Evolutionary conservation across 257 asterid genomes (phyloP).

Genomic region (Craterostigma plantagineum): DNA sequence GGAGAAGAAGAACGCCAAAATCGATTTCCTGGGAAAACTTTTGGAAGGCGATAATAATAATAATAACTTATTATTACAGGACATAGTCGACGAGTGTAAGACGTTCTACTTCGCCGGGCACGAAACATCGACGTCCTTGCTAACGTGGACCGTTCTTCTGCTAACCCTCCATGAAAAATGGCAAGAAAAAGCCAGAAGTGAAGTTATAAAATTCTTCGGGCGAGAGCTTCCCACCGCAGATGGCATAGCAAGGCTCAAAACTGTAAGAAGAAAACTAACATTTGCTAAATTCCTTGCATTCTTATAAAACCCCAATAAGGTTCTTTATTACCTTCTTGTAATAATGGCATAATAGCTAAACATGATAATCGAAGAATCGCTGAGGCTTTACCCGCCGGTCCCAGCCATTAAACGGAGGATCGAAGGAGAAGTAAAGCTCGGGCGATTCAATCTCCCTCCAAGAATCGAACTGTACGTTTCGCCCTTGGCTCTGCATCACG

Average conservation of each 20-base stretch:
- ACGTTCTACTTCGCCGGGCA: slow-evolving; percentile 69
- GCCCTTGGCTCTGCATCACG: slow-evolving; percentile 45
- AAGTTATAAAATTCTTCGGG: slow-evolving; percentile 22
- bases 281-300: too few relatives aligned
- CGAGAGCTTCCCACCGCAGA: slow-evolving; percentile 23
- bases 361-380: slow-evolving; percentile 42
- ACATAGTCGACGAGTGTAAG: slow-evolving; percentile 64
- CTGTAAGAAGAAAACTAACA: slow-evolving; percentile 26
- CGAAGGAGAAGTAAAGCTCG: slow-evolving; percentile 18
- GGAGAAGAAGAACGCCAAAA: too few relatives aligned
- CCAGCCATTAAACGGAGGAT: slow-evolving; percentile 34
- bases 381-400: slow-evolving; percentile 58
- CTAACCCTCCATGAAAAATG: slow-evolving; percentile 37
- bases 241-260: slow-evolving; percentile 27
- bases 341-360: slow-evolving; percentile 31
- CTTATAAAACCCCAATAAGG: too few relatives aligned
- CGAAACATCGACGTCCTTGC: slow-evolving; percentile 44
- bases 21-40: too few relatives aligned
- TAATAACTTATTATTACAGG: slow-evolving; percentile 3
- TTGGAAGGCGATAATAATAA: too few relatives aligned
- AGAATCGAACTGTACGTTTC: slow-evolving; percentile 27
- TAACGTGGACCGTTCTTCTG: slow-evolving; percentile 51
- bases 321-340: background rate
- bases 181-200: slow-evolving; percentile 58
- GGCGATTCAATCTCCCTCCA: slow-evolving; percentile 26